Conservation (phyloP, 2,329 filamentous ascomycete species). For the Pseudopyricularia cyperi region DNA sequence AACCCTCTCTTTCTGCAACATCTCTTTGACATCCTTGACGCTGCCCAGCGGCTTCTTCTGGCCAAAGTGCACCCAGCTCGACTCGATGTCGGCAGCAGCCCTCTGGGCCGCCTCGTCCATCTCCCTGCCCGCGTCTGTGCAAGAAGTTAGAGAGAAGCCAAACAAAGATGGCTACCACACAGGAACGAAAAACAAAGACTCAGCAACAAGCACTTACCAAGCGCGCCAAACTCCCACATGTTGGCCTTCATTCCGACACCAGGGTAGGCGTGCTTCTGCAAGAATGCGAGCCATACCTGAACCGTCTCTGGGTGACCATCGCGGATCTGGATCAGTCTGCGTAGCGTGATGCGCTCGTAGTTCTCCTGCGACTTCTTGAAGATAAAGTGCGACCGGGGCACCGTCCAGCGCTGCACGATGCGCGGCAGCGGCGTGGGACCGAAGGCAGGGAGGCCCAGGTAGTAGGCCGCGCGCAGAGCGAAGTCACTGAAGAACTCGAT, state of each 20-base stretch:
- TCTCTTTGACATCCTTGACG: conserved; percentile 36
- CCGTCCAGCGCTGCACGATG: conserved; percentile 87
- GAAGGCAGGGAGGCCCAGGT: conserved; percentile 71
- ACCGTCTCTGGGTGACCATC: conserved; percentile 84
- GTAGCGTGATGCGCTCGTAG: conserved; percentile 81
- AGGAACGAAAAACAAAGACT: background rate
- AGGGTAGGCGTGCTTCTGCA: conserved; percentile 85
- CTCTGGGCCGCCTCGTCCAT: conserved; percentile 36
- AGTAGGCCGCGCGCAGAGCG: conserved; percentile 87
- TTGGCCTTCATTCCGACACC: conserved; percentile 99
- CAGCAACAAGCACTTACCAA: conserved; percentile 50
- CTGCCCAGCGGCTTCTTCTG: conserved; percentile 36
- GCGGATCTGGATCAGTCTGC: conserved; percentile 80
- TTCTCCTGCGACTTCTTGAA: conserved; percentile 98
- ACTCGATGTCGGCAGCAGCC: conserved; percentile 27
- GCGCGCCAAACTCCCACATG: conserved; percentile 72
- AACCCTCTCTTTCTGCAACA: conserved; percentile 7
- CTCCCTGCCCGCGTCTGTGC: conserved; percentile 32
- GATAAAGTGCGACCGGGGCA: conserved; percentile 78
- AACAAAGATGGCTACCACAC: conserved; percentile 4
- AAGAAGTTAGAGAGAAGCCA: background rate
- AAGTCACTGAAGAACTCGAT: conserved; percentile 94
- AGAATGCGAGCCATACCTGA: conserved; percentile 81
- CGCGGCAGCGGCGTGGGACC: conserved; percentile 79
- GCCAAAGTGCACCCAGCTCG: conserved; percentile 43